Percentiles rank a stretch among this genome's conserved stretches.
These are phyloP conservation scores for Nymphaea thermarum DNA, from an alignment of 164 flowering plant species.

Conservation along the genomic window DNA sequence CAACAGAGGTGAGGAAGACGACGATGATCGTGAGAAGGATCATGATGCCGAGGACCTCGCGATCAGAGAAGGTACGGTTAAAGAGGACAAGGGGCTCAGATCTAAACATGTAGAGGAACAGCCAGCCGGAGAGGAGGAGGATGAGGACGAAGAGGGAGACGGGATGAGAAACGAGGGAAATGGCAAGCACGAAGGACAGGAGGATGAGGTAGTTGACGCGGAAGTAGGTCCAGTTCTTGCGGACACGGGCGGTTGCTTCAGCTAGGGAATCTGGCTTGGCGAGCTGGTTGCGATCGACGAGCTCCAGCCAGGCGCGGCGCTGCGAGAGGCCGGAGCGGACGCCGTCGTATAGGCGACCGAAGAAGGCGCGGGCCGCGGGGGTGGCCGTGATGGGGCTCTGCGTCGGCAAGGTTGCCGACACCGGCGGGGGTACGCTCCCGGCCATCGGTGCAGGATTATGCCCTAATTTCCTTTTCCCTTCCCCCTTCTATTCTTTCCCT, in stretches of 20 bases:
- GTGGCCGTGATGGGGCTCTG: conserved; percentile 19
- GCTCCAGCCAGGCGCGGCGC: conserved; percentile 77
- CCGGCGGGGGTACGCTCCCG: conserved; percentile 4
- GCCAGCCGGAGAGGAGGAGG: conserved; percentile 51
- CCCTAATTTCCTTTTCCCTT: too few species aligned
- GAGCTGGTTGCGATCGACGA: conserved; percentile 51
- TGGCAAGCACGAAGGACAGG: conserved; percentile 32
- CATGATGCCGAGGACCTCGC: conserved; percentile 46
- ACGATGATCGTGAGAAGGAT: conserved; percentile 33
- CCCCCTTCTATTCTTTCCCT: too few species aligned
- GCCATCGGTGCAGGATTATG: not conserved
- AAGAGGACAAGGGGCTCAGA: conserved; percentile 60
- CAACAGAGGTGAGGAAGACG: conserved; percentile 66
- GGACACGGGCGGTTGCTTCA: conserved; percentile 62
- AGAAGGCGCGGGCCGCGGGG: conserved; percentile 57
- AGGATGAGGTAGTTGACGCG: conserved; percentile 53
- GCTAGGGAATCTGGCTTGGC: conserved; percentile 55
- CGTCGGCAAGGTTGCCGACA: conserved; percentile 14
- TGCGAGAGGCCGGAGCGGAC: conserved; percentile 43
- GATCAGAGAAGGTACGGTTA: conserved; percentile 49
- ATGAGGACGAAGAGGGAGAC: conserved; percentile 52
- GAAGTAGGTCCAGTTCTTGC: conserved; percentile 70
- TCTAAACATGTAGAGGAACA: conserved; percentile 68
- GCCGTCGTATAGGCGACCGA: conserved; percentile 34
- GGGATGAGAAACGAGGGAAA: conserved; percentile 62